Percentiles rank a stretch among this genome's conserved stretches.
phyloP scores from a whole-genome alignment of 306 rosid species.

The Pyrus communis region DNA sequence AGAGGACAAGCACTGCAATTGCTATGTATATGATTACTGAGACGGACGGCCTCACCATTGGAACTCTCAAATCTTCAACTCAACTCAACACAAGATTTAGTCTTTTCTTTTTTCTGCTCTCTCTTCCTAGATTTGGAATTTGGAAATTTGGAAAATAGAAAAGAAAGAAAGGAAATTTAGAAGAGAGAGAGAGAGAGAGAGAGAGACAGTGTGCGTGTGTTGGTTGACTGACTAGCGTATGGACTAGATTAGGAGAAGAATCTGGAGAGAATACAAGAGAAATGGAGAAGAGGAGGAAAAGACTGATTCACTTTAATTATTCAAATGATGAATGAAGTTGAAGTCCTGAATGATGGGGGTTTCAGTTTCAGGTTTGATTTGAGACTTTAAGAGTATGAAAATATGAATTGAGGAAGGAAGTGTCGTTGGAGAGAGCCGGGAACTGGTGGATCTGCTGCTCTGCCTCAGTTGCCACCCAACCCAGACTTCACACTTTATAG shows the following conservation, averaged over 20 bases:
- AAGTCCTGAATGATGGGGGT: too few species aligned
- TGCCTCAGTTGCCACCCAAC: background rate
- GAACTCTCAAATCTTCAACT: background rate
- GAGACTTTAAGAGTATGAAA: too few species aligned
- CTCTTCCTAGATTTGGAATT: too few species aligned
- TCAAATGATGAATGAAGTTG: background rate
- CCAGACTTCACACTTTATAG: too few species aligned
- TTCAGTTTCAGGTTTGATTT: too few species aligned
- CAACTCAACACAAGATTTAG: background rate
- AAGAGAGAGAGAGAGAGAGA: too few species aligned
- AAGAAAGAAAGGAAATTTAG: too few species aligned
- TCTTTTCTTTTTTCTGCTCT: background rate
- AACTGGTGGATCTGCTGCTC: background rate
- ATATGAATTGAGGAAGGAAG: too few species aligned
- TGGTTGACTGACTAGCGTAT: background rate
- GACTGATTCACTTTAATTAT: background rate
- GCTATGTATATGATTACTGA: constrained; percentile 52
- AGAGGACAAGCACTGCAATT: constrained; percentile 34
- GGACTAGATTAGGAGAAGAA: background rate
- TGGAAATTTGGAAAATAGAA: background rate
- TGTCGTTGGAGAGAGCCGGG: too few species aligned
- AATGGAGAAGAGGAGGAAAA: background rate
- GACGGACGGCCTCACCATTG: constrained; percentile 55
- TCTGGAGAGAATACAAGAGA: background rate
- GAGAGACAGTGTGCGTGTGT: too few species aligned